Base-by-base conservation (phyloP, 306 rosid species). In the Malus fusca region DNA sequence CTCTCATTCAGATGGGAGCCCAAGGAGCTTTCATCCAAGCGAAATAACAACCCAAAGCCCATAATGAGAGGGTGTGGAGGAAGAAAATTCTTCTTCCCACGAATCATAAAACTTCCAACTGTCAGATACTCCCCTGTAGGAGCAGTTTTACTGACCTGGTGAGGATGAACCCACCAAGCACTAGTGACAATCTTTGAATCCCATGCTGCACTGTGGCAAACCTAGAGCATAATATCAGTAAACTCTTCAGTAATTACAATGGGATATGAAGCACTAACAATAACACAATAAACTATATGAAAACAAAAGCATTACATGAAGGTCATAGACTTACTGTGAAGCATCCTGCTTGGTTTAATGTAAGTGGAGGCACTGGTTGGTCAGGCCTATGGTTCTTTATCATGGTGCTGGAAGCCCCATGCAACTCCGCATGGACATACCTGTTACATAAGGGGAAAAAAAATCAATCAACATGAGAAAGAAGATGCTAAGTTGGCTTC, bases 111-210 rank as follows among this genome's bases (percentile, higher is more conserved):
- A 87, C 99, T 95, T 66, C 99, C 99, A 44, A 90, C 97, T 62
- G 99, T 95, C 71, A 95, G 97, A 87, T 95, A 95, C 82, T 95
- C 99, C 75, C 98, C 99, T 3, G 97, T 92, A 62, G 99, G 99
- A 77, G 99, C 99, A 80, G 99, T 95, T 92, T 95, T 95, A 86
- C 96, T 95, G 71, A 95, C 99, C 82, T 95, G 99, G 80, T 90
- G 89, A 75, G 97, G 97, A 84, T 89, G 85, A 86, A 92, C 99
- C 97, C 99, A 95, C 99, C 97, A 95, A 84, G 99, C 98, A 84
- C 99, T 95, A 10, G 98, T 95, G 81, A 95, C 97, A 69, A 95
- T 95, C 82, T 95, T 95, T n/a, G 98, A 90, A 85, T 95, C 97
- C 99, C 99, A 95, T 68, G 97, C 99, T 81, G 89, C 91, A 81